phyloP scores from a whole-genome alignment of 371 early-diverging fungal genomes.

The Actinomortierella ambigua region DNA sequence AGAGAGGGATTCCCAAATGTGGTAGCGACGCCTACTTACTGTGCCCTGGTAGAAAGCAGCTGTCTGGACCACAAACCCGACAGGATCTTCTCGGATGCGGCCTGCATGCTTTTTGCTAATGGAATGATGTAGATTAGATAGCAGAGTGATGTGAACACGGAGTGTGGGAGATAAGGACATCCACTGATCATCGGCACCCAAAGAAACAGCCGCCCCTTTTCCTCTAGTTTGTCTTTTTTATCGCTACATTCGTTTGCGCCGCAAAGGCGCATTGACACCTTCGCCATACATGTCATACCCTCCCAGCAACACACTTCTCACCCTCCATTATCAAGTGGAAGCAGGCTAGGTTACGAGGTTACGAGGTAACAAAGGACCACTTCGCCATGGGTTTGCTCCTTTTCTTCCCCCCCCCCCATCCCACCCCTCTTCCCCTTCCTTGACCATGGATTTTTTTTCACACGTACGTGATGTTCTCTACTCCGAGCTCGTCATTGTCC shows the following conservation, averaged over 20 bases:
- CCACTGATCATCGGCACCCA: no score
- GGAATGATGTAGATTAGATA: neutral
- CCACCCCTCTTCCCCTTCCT: no score
- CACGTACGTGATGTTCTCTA: conserved; percentile 46
- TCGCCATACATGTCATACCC: neutral
- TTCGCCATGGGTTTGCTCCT: no score
- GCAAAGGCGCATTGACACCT: no score
- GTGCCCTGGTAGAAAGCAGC: conserved; percentile 74
- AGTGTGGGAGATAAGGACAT: no score
- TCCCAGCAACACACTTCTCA: neutral
- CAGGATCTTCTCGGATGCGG: conserved; percentile 75
- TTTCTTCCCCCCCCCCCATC: no score
- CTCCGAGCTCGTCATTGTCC: conserved; percentile 45
- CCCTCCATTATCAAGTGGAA: neutral
- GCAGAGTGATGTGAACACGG: no score
- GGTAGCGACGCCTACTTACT: conserved; percentile 57
- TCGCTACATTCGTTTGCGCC: no score
- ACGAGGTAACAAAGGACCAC: no score
- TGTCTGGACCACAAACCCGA: conserved; percentile 76
- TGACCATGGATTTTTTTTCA: neutral
- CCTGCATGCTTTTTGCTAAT: conserved; percentile 65
- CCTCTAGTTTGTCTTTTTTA: neutral
- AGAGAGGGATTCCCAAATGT: no score
- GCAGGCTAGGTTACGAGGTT: no score
- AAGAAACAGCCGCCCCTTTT: neutral